Conservation (phyloP, 768 basidiomycete species). For the Tulasnella sp. region DNA sequence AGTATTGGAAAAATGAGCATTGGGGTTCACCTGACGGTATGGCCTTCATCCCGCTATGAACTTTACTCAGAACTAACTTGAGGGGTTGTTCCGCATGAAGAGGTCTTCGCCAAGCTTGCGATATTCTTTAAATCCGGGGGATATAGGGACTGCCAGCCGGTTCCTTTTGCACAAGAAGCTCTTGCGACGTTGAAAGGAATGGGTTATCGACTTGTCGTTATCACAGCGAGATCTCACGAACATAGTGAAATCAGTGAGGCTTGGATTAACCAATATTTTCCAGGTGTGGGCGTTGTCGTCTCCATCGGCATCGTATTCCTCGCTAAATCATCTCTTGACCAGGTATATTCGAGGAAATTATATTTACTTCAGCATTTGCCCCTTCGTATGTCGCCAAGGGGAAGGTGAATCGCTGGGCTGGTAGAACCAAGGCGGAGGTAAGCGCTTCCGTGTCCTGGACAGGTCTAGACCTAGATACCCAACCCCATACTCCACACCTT, state of each 20-base stretch:
- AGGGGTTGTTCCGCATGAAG: not conserved
- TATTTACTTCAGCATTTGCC: constrained; percentile 1
- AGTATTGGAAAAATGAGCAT: constrained; percentile 9
- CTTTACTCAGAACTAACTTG: not conserved
- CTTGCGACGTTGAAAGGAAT: not conserved
- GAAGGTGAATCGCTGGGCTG: constrained; percentile 7
- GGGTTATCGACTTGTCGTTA: not conserved
- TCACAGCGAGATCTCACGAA: constrained; percentile 5
- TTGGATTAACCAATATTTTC: constrained; percentile 1
- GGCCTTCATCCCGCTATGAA: not conserved
- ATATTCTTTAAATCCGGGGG: not conserved
- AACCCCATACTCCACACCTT: not conserved
- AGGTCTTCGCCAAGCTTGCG: not conserved
- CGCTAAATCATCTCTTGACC: not conserved
- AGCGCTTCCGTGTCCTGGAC: not conserved
- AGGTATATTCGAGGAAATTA: constrained; percentile 4
- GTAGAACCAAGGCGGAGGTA: constrained; percentile 8
- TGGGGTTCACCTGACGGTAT: not conserved
- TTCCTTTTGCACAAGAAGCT: not conserved
- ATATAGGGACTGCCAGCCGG: not conserved
- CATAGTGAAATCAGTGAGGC: not conserved
- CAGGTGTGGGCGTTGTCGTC: not conserved
- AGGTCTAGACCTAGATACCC: not conserved
- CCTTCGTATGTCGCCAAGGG: not conserved
- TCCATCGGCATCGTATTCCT: not conserved